These are phyloP conservation scores for Rhodamnia rubescens DNA, from an alignment of 345 rosid genomes.

Conservation along the genomic window DNA sequence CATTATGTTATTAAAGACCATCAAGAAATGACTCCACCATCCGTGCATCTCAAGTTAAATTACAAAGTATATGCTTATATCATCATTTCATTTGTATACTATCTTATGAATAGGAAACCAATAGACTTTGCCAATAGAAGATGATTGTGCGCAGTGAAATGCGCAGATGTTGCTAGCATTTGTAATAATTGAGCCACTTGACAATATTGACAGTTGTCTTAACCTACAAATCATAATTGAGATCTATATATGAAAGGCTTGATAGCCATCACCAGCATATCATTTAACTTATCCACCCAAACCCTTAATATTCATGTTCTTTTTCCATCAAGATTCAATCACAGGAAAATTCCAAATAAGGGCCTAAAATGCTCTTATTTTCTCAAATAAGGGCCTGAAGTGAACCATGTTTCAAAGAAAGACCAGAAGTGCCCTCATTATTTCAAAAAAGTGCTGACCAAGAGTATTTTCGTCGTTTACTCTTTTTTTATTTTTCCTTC, in stretches of 20 bases:
- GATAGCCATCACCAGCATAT: background rate
- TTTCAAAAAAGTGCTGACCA: no score
- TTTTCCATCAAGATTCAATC: background rate
- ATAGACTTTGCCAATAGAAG: background rate
- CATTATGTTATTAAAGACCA: background rate
- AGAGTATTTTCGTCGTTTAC: no score
- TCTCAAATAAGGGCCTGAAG: no score
- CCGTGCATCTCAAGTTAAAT: background rate
- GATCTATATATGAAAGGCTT: background rate
- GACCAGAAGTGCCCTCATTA: no score
- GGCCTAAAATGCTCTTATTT: no score
- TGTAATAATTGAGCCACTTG: background rate
- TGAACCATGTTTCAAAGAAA: no score
- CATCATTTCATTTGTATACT: background rate
- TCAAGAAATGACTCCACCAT: background rate
- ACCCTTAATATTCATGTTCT: background rate
- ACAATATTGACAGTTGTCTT: background rate
- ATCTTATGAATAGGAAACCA: background rate
- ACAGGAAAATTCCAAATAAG: background rate
- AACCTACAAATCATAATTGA: background rate
- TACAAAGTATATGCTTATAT: background rate
- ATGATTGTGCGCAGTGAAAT: background rate
- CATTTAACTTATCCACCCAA: background rate
- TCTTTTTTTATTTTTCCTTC: no score
- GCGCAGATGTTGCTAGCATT: background rate